Percentiles rank a stretch among this genome's conserved stretches.
These are phyloP conservation scores for Zea luxurians DNA, from an alignment of 176 grass and related monocot genomes.

Conservation along the genomic window DNA sequence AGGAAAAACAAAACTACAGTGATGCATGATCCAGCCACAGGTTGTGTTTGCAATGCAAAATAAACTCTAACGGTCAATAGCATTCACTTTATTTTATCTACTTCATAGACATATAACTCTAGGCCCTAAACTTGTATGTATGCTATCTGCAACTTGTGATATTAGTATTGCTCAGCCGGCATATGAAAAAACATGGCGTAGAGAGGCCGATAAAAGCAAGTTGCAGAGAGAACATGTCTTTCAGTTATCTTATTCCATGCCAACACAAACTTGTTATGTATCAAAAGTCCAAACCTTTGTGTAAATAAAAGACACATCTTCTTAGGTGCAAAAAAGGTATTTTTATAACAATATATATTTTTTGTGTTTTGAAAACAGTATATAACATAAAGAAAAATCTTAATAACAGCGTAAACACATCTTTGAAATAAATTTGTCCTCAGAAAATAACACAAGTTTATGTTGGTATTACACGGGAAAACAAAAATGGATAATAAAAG, in stretches of 20 bases:
- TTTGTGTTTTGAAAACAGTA: too few species aligned
- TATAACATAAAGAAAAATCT: neutral
- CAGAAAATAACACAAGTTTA: neutral
- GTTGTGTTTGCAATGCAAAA: neutral
- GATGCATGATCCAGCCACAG: neutral
- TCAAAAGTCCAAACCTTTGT: neutral
- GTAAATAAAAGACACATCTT: neutral
- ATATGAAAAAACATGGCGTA: too few species aligned
- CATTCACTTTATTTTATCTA: neutral
- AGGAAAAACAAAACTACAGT: neutral
- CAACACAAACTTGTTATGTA: neutral
- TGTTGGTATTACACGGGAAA: neutral
- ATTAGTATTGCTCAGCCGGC: neutral
- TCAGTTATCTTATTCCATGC: neutral
- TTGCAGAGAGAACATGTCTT: slow-evolving; percentile 20
- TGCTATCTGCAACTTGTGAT: neutral
- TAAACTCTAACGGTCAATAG: neutral
- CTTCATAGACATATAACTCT: neutral
- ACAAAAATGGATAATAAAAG: neutral
- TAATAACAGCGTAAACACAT: neutral
- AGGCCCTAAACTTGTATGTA: neutral
- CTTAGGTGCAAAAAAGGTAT: neutral
- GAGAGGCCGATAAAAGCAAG: too few species aligned
- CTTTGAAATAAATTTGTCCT: slow-evolving; percentile 9
- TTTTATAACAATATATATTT: too few species aligned